These are phyloP conservation scores for Nicotiana benthamiana DNA, from an alignment of 257 asterid species.

Conservation along the genomic window DNA sequence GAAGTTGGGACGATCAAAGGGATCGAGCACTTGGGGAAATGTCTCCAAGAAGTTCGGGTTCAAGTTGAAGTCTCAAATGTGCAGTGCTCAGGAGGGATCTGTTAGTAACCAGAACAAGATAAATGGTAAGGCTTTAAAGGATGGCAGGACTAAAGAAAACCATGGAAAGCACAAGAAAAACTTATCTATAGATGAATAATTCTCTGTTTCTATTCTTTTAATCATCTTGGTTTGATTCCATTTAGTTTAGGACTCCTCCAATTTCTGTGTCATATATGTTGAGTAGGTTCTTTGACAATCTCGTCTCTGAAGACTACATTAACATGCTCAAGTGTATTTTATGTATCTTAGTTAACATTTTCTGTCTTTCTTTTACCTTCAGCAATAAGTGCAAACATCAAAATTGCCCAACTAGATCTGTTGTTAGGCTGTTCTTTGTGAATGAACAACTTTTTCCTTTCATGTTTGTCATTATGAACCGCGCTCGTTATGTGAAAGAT, in stretches of 20 bases:
- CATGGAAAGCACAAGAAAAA: slow-evolving; percentile 50
- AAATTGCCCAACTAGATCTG: neutral
- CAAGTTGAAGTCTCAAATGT: slow-evolving; percentile 80
- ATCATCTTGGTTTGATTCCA: neutral
- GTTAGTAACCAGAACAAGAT: slow-evolving; percentile 60
- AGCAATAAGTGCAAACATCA: neutral
- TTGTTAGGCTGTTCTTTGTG: neutral
- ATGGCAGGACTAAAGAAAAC: slow-evolving; percentile 46
- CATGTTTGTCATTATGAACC: neutral
- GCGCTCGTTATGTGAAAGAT: too few relatives aligned
- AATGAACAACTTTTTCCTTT: neutral
- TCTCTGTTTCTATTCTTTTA: slow-evolving; percentile 4
- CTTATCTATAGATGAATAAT: slow-evolving; percentile 27
- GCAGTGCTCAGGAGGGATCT: slow-evolving; percentile 94
- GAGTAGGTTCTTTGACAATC: neutral
- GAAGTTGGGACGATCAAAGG: slow-evolving; percentile 68
- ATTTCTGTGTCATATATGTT: neutral
- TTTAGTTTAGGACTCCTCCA: neutral
- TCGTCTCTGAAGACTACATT: neutral
- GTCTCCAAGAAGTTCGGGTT: slow-evolving; percentile 82
- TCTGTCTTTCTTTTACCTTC: neutral
- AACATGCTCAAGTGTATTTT: slow-evolving; percentile 3
- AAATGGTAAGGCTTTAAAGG: slow-evolving; percentile 29
- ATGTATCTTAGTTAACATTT: neutral
- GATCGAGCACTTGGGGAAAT: slow-evolving; percentile 54